Conservation (phyloP, 2,329 filamentous ascomycete genomes). For the Cladobotryum protrusum region DNA sequence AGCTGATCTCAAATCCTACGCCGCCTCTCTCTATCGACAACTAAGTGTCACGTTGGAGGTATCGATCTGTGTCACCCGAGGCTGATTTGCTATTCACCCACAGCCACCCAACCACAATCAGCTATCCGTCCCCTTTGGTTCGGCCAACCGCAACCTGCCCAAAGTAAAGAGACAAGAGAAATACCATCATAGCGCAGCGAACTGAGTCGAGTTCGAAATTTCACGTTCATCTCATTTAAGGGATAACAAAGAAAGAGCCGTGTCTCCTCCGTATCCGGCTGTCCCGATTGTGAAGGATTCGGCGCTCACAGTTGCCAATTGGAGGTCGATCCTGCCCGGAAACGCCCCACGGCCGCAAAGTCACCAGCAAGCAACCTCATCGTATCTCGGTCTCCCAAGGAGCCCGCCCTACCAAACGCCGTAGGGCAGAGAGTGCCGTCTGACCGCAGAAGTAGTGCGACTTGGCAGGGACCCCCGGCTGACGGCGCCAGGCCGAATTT, state of each 20-base stretch:
- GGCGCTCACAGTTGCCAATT: conserved; percentile 5
- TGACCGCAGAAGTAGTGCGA: conserved; percentile 30
- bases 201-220: not conserved
- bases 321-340: conserved; percentile 4
- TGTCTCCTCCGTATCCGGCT: conserved; percentile 2
- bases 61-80: not conserved
- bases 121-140: too few species aligned
- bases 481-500: conserved; percentile 27
- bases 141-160: too few species aligned
- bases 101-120: not conserved
- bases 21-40: not conserved
- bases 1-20: not conserved
- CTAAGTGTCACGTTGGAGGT: not conserved
- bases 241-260: not conserved
- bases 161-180: too few species aligned
- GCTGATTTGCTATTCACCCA: too few species aligned
- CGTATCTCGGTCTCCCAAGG: conserved; percentile 8
- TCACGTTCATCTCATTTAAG: not conserved
- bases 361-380: conserved; percentile 6
- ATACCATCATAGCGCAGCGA: too few species aligned
- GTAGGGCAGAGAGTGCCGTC: conserved; percentile 27
- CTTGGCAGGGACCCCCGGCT: conserved; percentile 25
- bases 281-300: conserved; percentile 5
- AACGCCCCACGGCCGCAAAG: conserved; percentile 7
- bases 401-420: conserved; percentile 23